phyloP scores from a whole-genome alignment of 2,329 filamentous ascomycete genomes.

The Beauveria australis region DNA sequence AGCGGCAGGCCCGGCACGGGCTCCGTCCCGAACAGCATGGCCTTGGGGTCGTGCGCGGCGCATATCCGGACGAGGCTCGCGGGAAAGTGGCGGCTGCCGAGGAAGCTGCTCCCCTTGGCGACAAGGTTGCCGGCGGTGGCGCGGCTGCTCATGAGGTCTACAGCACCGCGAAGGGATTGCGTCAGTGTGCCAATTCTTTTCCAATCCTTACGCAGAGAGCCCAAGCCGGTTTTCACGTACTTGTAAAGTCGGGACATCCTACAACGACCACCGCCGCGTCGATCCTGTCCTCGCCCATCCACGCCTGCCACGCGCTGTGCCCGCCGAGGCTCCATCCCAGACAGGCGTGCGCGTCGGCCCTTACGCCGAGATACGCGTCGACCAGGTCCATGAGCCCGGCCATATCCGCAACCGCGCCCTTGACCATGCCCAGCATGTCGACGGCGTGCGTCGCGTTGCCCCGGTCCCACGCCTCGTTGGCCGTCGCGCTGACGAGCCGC shows the following conservation, averaged over 20 bases:
- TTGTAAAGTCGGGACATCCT: constrained; percentile 80
- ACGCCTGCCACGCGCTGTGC: constrained; percentile 76
- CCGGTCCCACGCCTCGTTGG: constrained; percentile 71
- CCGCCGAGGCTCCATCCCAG: constrained; percentile 82
- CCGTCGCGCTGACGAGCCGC: constrained; percentile 54
- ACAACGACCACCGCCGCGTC: constrained; percentile 73
- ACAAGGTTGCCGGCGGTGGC: constrained; percentile 56
- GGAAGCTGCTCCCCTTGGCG: constrained; percentile 52
- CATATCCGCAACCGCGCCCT: constrained; percentile 66
- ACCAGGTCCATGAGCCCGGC: constrained; percentile 68
- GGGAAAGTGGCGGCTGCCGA: constrained; percentile 75
- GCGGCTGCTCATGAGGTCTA: constrained; percentile 66
- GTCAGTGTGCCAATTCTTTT: no score
- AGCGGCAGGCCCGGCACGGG: constrained; percentile 25
- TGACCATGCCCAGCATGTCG: constrained; percentile 81
- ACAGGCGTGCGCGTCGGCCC: constrained; percentile 58
- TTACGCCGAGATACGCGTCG: constrained; percentile 55
- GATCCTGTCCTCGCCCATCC: constrained; percentile 71
- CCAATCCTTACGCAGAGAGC: no score
- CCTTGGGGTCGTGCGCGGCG: constrained; percentile 64
- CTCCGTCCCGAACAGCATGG: constrained; percentile 54
- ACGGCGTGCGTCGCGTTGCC: constrained; percentile 77
- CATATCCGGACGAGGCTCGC: constrained; percentile 55
- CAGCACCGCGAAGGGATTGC: no score
- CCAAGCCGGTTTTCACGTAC: constrained; percentile 31